Conservation (phyloP, 345 rosid species). For the Citropsis articulata region DNA sequence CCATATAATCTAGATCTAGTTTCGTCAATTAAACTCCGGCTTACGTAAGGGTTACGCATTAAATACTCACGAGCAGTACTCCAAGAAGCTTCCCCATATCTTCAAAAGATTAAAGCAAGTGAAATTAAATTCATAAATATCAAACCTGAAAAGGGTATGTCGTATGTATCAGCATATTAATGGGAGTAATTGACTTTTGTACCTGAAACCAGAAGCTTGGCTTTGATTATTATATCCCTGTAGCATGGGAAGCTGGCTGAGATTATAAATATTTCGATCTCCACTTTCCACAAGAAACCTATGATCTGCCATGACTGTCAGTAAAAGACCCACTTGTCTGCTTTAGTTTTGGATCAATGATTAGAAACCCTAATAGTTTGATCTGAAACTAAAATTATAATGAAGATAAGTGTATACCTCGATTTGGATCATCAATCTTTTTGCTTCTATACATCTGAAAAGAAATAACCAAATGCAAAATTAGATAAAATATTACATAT, state of each 20-base stretch:
- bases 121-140: constrained; percentile 7
- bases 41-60: constrained; percentile 22
- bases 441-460: constrained; percentile 84
- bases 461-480: neutral
- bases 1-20: constrained; percentile 31
- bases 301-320: constrained; percentile 55
- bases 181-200: neutral
- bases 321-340: neutral
- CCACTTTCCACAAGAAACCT: constrained; percentile 58
- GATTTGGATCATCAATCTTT: constrained; percentile 61
- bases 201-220: constrained; percentile 56
- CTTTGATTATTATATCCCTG: constrained; percentile 42
- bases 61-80: constrained; percentile 38
- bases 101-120: constrained; percentile 19
- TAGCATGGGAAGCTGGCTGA: constrained; percentile 78
- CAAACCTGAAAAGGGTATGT: neutral
- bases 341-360: constrained; percentile 6
- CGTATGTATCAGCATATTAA: neutral
- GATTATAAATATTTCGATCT: constrained; percentile 65
- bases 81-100: constrained; percentile 57
- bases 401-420: constrained; percentile 39
- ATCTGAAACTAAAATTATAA: neutral
- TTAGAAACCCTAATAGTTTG: constrained; percentile 21
- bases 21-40: constrained; percentile 39
- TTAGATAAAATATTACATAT: neutral